A percentile compares a stretch with the other conserved stretches of the same genome.
Conservation (phyloP, 2,329 filamentous ascomycete species). For the Calonectria henricotiae region DNA sequence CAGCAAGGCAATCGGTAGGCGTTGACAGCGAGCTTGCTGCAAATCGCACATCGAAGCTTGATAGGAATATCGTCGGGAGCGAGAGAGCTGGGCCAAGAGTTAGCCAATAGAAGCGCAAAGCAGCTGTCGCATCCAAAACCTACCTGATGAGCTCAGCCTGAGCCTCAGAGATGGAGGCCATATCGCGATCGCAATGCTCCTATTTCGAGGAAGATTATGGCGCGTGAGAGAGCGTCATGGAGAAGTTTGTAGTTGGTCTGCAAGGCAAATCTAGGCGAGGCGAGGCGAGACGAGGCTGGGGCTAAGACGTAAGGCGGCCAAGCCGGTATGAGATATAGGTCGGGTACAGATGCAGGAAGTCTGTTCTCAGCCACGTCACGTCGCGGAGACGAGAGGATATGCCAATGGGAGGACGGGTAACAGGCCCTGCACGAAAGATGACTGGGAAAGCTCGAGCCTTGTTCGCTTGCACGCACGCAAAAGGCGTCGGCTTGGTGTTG, state of each 20-base stretch:
- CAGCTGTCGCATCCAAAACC: slow-evolving; percentile 40
- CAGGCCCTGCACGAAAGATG: slow-evolving; percentile 33
- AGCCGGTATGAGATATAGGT: slow-evolving; percentile 29
- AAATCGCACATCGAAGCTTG: slow-evolving; percentile 95
- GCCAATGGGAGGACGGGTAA: slow-evolving; percentile 25
- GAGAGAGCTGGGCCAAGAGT: slow-evolving; percentile 75
- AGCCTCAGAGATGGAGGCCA: slow-evolving; percentile 64
- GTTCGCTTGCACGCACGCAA: slow-evolving; percentile 47
- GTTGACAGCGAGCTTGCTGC: slow-evolving; percentile 91
- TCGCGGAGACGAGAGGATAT: slow-evolving; percentile 27
- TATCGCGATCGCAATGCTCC: slow-evolving; percentile 49
- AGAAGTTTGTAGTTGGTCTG: slow-evolving; percentile 37
- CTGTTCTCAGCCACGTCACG: slow-evolving; percentile 37
- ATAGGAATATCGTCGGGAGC: slow-evolving; percentile 91
- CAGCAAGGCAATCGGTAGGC: slow-evolving; percentile 95
- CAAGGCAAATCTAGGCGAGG: slow-evolving; percentile 19
- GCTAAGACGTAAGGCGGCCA: slow-evolving; percentile 20
- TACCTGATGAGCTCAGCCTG: slow-evolving; percentile 75
- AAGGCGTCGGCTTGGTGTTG: slow-evolving; percentile 40
- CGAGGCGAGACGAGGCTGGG: slow-evolving; percentile 32
- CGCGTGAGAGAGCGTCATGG: slow-evolving; percentile 48
- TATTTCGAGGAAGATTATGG: slow-evolving; percentile 45
- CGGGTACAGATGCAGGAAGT: slow-evolving; percentile 35
- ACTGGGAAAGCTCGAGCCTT: slow-evolving; percentile 37
- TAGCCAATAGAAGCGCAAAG: slow-evolving; percentile 35